phyloP scores from a whole-genome alignment of 2,329 filamentous ascomycete genomes.

The Aspergillus unguis region DNA sequence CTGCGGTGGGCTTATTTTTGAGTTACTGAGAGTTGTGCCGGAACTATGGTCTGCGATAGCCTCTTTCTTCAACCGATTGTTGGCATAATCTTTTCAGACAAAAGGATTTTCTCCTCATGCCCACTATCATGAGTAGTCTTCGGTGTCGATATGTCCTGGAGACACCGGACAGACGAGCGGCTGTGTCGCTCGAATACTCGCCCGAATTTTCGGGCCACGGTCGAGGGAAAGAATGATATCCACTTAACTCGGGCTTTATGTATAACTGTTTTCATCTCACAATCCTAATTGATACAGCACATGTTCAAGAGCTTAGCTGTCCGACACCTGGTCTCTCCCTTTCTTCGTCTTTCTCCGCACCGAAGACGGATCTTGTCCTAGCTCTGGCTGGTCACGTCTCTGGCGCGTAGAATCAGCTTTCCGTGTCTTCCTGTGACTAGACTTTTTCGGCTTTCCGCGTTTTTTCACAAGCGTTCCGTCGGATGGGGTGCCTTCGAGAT shows the following conservation, averaged over 20 bases:
- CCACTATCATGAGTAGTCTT: too few species aligned
- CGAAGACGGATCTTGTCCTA: not conserved
- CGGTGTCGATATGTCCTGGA: not conserved
- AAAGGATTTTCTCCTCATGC: too few species aligned
- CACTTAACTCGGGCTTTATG: not conserved
- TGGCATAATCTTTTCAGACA: constrained; percentile 12
- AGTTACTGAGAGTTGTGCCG: constrained; percentile 49
- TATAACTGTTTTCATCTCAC: not conserved
- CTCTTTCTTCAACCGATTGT: constrained; percentile 26
- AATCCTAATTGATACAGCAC: not conserved
- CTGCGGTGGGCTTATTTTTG: constrained; percentile 59
- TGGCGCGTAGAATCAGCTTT: constrained; percentile 3
- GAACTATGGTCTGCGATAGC: constrained; percentile 38
- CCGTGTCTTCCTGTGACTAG: not conserved
- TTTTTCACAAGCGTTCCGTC: constrained; percentile 56
- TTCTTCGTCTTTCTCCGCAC: constrained; percentile 1
- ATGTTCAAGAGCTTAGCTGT: not conserved
- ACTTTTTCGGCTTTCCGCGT: constrained; percentile 46
- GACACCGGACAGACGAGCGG: not conserved
- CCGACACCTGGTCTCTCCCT: not conserved
- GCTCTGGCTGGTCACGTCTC: not conserved
- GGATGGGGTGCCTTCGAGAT: constrained; percentile 47
- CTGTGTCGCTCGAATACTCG: not conserved
- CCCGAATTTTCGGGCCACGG: not conserved
- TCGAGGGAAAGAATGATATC: not conserved